Conservation (phyloP, 1,284 basidiomycete species). For the Apiotrichum gracile region DNA sequence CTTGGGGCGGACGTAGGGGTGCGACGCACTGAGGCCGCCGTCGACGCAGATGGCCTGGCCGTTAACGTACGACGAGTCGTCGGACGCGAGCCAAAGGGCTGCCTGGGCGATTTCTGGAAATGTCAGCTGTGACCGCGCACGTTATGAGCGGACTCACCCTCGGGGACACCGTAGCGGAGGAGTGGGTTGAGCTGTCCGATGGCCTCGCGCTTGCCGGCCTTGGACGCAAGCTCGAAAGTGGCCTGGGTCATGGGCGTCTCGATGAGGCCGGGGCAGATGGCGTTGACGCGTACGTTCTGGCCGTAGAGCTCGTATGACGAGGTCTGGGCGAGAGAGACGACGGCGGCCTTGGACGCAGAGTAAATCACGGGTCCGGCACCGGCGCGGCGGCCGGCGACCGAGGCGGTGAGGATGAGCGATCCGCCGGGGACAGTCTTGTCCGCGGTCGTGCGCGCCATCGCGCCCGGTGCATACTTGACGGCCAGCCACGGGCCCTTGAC, state of each 20-base stretch:
- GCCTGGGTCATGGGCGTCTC: constrained; percentile 70
- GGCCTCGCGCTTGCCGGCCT: constrained; percentile 64
- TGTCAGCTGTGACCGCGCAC: constrained; percentile 32
- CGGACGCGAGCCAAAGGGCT: constrained; percentile 79
- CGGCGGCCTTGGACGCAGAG: constrained; percentile 83
- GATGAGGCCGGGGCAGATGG: constrained; percentile 84
- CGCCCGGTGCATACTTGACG: constrained; percentile 73
- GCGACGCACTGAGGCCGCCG: constrained; percentile 70
- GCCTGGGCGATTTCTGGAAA: constrained; percentile 78
- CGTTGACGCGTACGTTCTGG: constrained; percentile 79
- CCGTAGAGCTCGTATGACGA: constrained; percentile 72
- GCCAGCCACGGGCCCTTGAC: constrained; percentile 82
- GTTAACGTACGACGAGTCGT: constrained; percentile 87
- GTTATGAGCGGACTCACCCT: constrained; percentile 16
- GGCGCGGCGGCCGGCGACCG: constrained; percentile 76
- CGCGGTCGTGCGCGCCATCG: constrained; percentile 65
- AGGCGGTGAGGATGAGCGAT: constrained; percentile 85
- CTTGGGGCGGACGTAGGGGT: constrained; percentile 53
- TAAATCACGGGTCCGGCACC: constrained; percentile 83
- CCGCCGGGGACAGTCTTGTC: constrained; percentile 67
- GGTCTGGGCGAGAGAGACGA: constrained; percentile 79
- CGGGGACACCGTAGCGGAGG: constrained; percentile 63
- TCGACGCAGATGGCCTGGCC: constrained; percentile 83
- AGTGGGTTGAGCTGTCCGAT: constrained; percentile 83
- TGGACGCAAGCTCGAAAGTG: constrained; percentile 69